Evolutionary conservation across 2,329 filamentous ascomycete species (phyloP).

Genomic region (Hymenoscyphus salicellus): DNA sequence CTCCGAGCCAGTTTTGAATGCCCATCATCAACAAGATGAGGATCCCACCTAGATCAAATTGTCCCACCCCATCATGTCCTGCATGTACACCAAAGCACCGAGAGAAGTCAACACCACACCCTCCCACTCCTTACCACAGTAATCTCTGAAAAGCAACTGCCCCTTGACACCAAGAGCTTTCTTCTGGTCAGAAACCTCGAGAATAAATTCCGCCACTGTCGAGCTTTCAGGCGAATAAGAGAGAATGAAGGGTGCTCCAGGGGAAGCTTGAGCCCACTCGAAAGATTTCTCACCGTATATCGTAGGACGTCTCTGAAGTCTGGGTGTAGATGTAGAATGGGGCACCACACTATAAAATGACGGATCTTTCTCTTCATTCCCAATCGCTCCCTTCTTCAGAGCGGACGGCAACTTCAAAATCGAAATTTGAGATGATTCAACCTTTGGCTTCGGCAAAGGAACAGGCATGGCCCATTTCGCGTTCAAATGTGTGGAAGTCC

Average conservation of each 20-base stretch:
- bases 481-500: not conserved
- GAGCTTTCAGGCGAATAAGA: not conserved
- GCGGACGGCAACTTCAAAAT: not conserved
- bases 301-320: not conserved
- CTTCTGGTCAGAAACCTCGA: not conserved
- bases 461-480: not conserved
- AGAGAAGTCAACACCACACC: not conserved
- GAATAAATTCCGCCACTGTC: not conserved
- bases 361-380: not conserved
- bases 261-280: not conserved
- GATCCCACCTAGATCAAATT: not conserved
- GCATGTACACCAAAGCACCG: not conserved
- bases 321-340: not conserved
- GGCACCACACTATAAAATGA: not conserved
- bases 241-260: not conserved
- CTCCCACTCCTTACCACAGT: not conserved
- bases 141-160: not conserved
- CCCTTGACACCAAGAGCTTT: not conserved
- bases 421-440: not conserved
- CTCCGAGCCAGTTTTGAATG: too few relatives aligned
- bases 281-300: not conserved
- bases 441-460: not conserved
- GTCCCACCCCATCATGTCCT: not conserved
- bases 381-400: not conserved
- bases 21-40: too few relatives aligned